A percentile compares a stretch with the other conserved stretches of the same genome.
These are phyloP conservation scores for Ilyonectria destructans DNA, from an alignment of 2,329 filamentous ascomycete genomes.

Conservation along the genomic window DNA sequence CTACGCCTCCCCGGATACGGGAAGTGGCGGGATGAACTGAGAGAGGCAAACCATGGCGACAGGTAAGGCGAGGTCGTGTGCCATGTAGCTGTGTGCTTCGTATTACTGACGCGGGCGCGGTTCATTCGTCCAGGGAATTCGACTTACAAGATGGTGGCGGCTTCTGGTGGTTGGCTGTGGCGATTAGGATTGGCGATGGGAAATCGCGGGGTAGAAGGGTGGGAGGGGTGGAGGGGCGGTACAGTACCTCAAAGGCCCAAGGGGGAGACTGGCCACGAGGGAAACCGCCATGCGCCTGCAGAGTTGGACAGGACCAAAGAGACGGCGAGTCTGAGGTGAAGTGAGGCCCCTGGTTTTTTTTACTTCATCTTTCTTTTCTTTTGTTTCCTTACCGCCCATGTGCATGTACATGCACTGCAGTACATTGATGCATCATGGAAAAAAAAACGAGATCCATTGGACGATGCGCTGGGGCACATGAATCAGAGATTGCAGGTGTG, in stretches of 20 bases:
- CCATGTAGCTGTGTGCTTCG: constrained; percentile 2
- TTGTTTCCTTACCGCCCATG: constrained; percentile 19
- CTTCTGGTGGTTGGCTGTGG: constrained; percentile 25
- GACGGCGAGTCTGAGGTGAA: not conserved
- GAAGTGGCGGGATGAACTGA: constrained; percentile 18
- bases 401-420: constrained; percentile 13
- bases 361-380: not conserved
- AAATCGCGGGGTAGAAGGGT: constrained; percentile 47
- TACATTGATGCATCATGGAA: not conserved
- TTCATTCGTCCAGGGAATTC: not conserved
- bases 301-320: constrained; percentile 5
- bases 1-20: not conserved
- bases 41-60: constrained; percentile 1
- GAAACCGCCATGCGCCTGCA: constrained; percentile 21
- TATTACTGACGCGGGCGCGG: not conserved
- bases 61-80: not conserved
- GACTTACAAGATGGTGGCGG: constrained; percentile 35
- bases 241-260: not conserved
- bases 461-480: not conserved
- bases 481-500: constrained; percentile 6
- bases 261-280: constrained; percentile 35
- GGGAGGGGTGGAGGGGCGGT: constrained; percentile 27
- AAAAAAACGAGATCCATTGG: not conserved
- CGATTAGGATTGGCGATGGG: constrained; percentile 24
- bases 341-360: constrained; percentile 2